These are phyloP conservation scores for Pichia manshurica DNA, from an alignment of 805 yeast genomes.

Conservation along the genomic window DNA sequence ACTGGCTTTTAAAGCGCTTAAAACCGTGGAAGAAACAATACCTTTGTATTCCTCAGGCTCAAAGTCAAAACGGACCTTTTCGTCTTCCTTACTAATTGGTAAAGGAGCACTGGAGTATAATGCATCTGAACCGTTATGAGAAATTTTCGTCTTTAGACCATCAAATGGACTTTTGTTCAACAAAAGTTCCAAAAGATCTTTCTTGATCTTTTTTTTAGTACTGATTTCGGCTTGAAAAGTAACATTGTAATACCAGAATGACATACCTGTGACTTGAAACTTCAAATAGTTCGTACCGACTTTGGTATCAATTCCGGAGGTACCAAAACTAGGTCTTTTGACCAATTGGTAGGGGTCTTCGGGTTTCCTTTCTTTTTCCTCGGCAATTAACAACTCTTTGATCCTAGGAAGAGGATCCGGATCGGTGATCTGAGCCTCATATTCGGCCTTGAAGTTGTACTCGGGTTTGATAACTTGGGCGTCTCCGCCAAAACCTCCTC, in stretches of 20 bases:
- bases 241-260: constrained; percentile 20
- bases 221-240: constrained; percentile 20
- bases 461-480: constrained; percentile 18
- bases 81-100: constrained; percentile 17
- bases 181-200: constrained; percentile 20
- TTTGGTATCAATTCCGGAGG: constrained; percentile 18
- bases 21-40: constrained; percentile 17
- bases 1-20: constrained; percentile 9
- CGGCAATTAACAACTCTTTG: constrained; percentile 10
- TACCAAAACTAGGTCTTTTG: constrained; percentile 24
- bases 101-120: constrained; percentile 19
- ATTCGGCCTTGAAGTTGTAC: constrained; percentile 18
- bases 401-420: constrained; percentile 17
- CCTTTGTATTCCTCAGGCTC: constrained; percentile 19
- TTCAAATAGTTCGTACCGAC: constrained; percentile 22
- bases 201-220: constrained; percentile 18
- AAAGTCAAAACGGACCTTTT: constrained; percentile 17
- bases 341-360: constrained; percentile 14
- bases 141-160: constrained; percentile 14
- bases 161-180: constrained; percentile 17
- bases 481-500: constrained; percentile 17
- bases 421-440: constrained; percentile 12
- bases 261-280: constrained; percentile 15
- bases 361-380: constrained; percentile 12
- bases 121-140: constrained; percentile 22